These are phyloP conservation scores for Candida labiduridarum DNA, from an alignment of 1,139 yeast species.

Conservation along the genomic window DNA sequence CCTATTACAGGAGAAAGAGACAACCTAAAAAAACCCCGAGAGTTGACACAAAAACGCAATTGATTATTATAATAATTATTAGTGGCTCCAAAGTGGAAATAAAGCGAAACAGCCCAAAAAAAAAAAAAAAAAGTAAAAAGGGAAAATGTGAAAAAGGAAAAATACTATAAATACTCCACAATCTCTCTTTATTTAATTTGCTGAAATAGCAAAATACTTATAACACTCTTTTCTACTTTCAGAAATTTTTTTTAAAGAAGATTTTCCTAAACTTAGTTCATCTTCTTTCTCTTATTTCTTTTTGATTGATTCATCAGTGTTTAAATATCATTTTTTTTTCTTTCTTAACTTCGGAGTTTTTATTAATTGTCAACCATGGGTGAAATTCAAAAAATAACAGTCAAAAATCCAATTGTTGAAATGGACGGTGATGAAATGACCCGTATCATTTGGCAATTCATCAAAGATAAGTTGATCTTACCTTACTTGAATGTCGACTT, in stretches of 20 bases:
- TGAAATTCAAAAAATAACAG: constrained; percentile 60
- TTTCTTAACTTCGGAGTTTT: constrained; percentile 1
- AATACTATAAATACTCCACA: background rate
- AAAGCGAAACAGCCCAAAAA: background rate
- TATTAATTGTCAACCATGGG: constrained; percentile 9
- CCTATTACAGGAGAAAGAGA: background rate
- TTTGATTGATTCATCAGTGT: background rate
- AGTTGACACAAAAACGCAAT: background rate
- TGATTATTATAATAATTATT: background rate
- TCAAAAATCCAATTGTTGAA: constrained; percentile 87
- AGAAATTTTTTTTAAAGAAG: background rate
- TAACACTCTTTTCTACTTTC: background rate
- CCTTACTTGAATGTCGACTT: constrained; percentile 88
- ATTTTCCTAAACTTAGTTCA: background rate
- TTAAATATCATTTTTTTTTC: background rate
- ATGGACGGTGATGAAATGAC: constrained; percentile 98
- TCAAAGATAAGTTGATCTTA: constrained; percentile 75
- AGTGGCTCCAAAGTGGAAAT: background rate
- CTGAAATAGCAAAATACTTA: background rate
- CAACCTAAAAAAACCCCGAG: background rate
- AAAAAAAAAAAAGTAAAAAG: background rate
- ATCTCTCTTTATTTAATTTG: background rate
- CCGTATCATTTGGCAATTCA: constrained; percentile 86
- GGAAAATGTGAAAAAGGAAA: background rate
- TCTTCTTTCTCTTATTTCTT: background rate